A percentile compares a stretch with the other conserved stretches of the same genome.
phyloP scores from a whole-genome alignment of 2,329 filamentous ascomycete species.

The Ophiognomonia clavigignenti-juglandacearum region DNA sequence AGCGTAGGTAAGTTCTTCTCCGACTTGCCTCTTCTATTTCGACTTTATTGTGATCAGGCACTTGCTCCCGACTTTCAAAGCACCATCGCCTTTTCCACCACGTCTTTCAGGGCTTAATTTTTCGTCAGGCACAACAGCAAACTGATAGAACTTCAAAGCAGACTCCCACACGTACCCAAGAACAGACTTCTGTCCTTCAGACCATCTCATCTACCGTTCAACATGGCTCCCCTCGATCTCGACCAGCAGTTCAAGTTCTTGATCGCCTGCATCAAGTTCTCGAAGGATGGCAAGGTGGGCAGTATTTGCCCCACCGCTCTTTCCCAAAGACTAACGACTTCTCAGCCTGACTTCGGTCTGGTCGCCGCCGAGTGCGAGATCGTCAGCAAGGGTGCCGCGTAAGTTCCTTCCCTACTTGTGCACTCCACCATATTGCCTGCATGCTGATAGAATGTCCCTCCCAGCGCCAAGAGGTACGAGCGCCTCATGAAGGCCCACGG shows the following conservation, averaged over 20 bases:
- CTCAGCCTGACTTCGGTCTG: constrained; percentile 58
- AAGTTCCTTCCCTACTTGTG: constrained; percentile 40
- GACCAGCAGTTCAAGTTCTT: constrained; percentile 61
- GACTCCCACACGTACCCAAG: constrained; percentile 1
- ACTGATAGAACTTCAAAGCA: constrained; percentile 2
- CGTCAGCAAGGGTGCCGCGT: constrained; percentile 65
- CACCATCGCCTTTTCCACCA: too few species aligned
- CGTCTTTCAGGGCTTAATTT: too few species aligned
- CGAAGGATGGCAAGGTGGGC: constrained; percentile 54
- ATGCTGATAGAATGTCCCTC: background rate
- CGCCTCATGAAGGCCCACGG: constrained; percentile 58
- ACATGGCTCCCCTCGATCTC: constrained; percentile 47
- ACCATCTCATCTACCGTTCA: constrained; percentile 18
- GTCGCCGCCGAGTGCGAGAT: constrained; percentile 63
- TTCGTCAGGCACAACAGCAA: background rate
- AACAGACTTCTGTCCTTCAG: background rate
- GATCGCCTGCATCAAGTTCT: constrained; percentile 59
- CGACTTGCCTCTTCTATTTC: too few species aligned
- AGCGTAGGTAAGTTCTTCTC: too few species aligned
- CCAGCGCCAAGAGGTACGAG: constrained; percentile 63
- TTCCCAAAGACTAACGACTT: constrained; percentile 14
- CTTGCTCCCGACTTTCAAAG: too few species aligned
- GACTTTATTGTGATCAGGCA: too few species aligned
- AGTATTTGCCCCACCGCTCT: too few species aligned
- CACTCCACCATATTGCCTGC: background rate